phyloP scores from a whole-genome alignment of 306 rosid species.

The Rubus idaeus region DNA sequence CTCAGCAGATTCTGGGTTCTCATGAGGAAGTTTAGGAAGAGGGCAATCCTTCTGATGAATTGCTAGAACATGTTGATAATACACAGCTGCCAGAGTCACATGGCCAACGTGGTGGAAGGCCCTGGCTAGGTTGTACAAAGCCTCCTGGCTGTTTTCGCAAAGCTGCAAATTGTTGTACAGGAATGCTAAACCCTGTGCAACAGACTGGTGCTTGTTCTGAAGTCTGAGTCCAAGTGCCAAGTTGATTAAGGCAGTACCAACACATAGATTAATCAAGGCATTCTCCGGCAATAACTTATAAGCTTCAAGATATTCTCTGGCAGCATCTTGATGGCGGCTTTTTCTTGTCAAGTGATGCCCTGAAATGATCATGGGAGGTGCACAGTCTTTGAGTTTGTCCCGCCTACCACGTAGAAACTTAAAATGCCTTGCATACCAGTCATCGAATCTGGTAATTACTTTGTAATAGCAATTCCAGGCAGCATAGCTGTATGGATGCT shows the following conservation, averaged over 20 bases:
- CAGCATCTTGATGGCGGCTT: constrained; percentile 90
- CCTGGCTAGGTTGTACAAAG: constrained; percentile 76
- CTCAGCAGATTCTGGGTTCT: constrained; percentile 37
- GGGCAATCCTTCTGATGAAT: constrained; percentile 59
- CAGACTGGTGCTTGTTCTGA: constrained; percentile 86
- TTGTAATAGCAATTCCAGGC: constrained; percentile 98
- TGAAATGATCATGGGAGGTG: constrained; percentile 70
- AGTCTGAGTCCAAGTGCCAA: constrained; percentile 81
- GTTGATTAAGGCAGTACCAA: constrained; percentile 84
- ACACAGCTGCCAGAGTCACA: constrained; percentile 58
- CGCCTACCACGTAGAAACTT: constrained; percentile 65
- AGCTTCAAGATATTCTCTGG: constrained; percentile 90
- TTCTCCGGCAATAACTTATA: constrained; percentile 68
- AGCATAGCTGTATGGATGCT: constrained; percentile 73
- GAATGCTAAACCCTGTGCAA: constrained; percentile 86
- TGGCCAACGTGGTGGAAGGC: constrained; percentile 87
- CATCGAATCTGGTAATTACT: constrained; percentile 80
- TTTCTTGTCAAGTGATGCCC: constrained; percentile 69
- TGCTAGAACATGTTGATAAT: constrained; percentile 75
- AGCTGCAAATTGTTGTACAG: constrained; percentile 69
- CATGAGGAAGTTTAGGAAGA: constrained; percentile 66
- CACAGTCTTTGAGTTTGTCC: constrained; percentile 64
- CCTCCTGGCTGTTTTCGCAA: constrained; percentile 80
- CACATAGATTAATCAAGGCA: constrained; percentile 83
- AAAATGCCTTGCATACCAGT: constrained; percentile 67